Evolutionary conservation across 2,329 filamentous ascomycete genomes (phyloP), one percentile per base, ranked within the genome.

Genomic region (Stagonosporopsis vannaccii): DNA sequence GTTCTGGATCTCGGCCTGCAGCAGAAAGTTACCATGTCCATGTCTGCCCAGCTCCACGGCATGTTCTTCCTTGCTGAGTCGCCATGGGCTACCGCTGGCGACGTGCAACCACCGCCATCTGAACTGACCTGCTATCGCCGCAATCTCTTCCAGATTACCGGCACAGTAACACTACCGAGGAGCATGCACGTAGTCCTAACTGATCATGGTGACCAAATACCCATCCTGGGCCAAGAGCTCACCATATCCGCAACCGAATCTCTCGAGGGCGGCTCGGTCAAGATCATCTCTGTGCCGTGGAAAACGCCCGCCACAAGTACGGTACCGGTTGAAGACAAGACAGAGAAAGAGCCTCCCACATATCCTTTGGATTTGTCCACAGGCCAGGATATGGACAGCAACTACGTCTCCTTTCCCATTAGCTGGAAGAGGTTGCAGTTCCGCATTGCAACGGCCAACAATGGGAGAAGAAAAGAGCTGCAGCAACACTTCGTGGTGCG

Each of bases 281-380:
- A 96, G 67, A 88, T 98, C 60, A 97, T 98, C 61, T 95, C 95
- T 7, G 96, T 98, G 57, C 94, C 94, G 1, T 98, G 94, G 94
- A 98, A 98, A 81, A 97, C 93, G 2, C 93, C 92, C 1, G 91
- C 90, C 25, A 91, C 90, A 46, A 91, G 89, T 76, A 86, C 88
- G 3, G 84, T 87, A n/a, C 86, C 89, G 81, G 69, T 74, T 28
- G 82, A 87, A 64, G 84, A 87, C 61, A 89, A 88, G 72, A 79
- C 81, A 0, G 94, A 98, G 73, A 92, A 94, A 71, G 94, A 98
- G 73, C 94, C 94, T 5, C 86, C 90, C 0, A 85, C 91, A 1
- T 87, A 97, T 56, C 91, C 91, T 1, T 78, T 97, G 59, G 86
- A 88, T 67, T 80, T 84, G 49, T 84, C 84, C 73, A 82, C 82